Base-by-base conservation (phyloP, 441 rosid species). In the Eruca vesicaria region DNA sequence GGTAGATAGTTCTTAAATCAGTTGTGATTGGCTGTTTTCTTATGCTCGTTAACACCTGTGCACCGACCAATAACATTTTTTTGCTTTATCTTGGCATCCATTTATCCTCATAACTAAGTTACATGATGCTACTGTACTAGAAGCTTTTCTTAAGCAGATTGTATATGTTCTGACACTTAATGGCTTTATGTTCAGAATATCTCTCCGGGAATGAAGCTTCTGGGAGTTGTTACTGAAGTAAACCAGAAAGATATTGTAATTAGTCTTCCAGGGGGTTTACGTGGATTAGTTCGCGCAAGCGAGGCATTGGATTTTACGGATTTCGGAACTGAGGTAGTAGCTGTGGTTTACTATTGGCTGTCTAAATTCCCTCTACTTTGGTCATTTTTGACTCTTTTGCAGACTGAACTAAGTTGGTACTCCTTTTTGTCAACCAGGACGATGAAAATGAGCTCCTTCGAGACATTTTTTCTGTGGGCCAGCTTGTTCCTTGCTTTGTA, bases 151-250 rank as follows among this genome's bases (percentile, higher is more conserved):
- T 28, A 2, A 66, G 38, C 63, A 36, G 43, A 53, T 18, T 50
- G 21, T 14, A 66, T 76, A 32, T 79, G 16, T 65, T 58, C 69
- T 77, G 69, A 69, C 23, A 58, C 57, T 26, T 16, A 38, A 6
- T n/a, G 61, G 36, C 57, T 57, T 67, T 68, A 29, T 80, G 41
- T 53, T 21, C 86, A 96, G 99, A 96, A 96, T 86, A 86, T 96
- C 66, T 82, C 88, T 74, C 89, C 93, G 10, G 98, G 97, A 81
- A 92, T 96, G 99, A 96, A 89, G 87, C 93, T 96, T 33, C 92
- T 88, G 90, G 99, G 99, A 81, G 92, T 96, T 81, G 84, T 96
- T 78, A 79, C 89, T 59, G 99, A 96, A 87, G 93, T 96, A 71
- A 93, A 93, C 80, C 92, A 87, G 83, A 96, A 96, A 83, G 98